These are phyloP conservation scores for Eucalyptus pumila DNA, from an alignment of 345 rosid species.

Conservation along the genomic window DNA sequence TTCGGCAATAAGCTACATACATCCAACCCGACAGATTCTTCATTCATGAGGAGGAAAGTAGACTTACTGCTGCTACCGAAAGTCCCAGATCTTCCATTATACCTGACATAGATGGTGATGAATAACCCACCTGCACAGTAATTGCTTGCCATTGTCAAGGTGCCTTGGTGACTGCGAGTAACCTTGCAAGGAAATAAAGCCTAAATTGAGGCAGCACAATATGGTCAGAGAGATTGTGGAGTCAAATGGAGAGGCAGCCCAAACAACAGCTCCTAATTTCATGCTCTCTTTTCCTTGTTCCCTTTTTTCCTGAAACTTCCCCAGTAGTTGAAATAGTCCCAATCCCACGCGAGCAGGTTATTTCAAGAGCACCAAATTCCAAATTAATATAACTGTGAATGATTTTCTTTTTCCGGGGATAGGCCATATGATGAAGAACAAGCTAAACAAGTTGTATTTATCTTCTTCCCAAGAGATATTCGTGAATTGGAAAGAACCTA, in stretches of 20 bases:
- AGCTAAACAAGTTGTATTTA: neutral
- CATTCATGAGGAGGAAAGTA: neutral
- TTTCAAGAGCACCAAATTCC: neutral
- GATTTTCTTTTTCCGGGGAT: neutral
- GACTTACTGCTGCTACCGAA: constrained; percentile 9
- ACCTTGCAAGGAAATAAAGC: neutral
- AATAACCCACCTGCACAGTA: constrained; percentile 15
- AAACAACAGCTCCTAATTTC: neutral
- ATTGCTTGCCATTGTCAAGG: neutral
- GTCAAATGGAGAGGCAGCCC: neutral
- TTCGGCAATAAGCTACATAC: neutral
- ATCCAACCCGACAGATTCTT: neutral
- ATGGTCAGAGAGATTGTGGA: neutral
- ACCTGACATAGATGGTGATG: constrained; percentile 25
- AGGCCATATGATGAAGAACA: neutral
- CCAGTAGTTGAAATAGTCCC: neutral
- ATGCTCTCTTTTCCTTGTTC: neutral
- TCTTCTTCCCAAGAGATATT: neutral
- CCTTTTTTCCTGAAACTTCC: neutral
- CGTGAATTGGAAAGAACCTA: no score
- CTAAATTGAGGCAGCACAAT: neutral
- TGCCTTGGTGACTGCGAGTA: neutral
- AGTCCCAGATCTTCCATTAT: constrained; percentile 25
- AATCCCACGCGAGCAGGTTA: neutral
- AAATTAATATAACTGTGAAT: neutral